These are phyloP conservation scores for Zychaea mexicana DNA, from an alignment of 371 early-diverging fungal species.

Conservation along the genomic window DNA sequence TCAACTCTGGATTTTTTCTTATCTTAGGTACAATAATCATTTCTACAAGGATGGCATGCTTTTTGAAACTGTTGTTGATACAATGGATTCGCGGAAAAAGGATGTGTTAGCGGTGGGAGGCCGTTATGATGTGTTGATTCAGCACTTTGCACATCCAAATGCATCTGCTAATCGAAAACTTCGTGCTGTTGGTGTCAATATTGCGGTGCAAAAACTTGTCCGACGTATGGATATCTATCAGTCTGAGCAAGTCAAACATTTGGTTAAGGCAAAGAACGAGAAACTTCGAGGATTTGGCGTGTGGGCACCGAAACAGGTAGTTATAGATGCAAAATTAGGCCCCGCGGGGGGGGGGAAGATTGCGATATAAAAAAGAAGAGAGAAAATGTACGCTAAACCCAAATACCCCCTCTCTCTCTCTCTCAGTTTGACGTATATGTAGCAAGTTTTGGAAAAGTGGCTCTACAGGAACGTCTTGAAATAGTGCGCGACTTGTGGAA, in stretches of 20 bases:
- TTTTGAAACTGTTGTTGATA: constrained; percentile 71
- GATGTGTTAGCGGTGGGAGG: constrained; percentile 88
- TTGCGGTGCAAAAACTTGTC: constrained; percentile 78
- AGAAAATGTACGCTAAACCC: background rate
- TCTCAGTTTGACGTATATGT: constrained; percentile 74
- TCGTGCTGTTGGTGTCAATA: constrained; percentile 77
- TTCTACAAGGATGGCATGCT: constrained; percentile 76
- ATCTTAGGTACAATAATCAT: constrained; percentile 66
- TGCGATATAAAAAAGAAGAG: background rate
- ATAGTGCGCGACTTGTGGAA: constrained; percentile 77
- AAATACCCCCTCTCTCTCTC: background rate
- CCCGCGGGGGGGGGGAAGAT: too few relatives aligned
- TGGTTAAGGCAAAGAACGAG: constrained; percentile 58
- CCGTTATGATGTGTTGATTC: constrained; percentile 72
- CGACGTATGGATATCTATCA: constrained; percentile 72
- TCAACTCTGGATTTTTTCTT: background rate
- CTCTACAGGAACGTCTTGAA: constrained; percentile 71
- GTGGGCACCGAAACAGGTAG: constrained; percentile 60
- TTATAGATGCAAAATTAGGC: background rate
- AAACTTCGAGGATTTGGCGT: constrained; percentile 61
- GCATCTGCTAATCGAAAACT: constrained; percentile 53
- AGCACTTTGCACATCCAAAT: constrained; percentile 49
- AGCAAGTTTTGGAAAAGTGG: constrained; percentile 76
- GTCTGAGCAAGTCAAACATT: constrained; percentile 56
- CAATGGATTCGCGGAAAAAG: constrained; percentile 55